phyloP scores from a whole-genome alignment of 768 basidiomycete species.

The Psilocybe subaeruginosa region DNA sequence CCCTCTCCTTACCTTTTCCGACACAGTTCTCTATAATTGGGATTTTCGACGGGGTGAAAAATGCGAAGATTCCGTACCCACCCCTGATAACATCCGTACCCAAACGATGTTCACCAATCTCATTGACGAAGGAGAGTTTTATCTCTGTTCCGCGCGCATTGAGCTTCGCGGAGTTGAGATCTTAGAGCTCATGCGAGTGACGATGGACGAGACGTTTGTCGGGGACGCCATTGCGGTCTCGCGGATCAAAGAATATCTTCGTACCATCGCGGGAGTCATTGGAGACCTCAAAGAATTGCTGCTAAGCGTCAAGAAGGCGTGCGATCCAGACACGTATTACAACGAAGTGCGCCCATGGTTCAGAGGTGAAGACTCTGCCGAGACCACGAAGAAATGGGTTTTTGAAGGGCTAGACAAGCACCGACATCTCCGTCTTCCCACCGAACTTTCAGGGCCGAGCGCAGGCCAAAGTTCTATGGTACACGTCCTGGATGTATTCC shows the following conservation, averaged over 20 bases:
- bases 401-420: slow-evolving; percentile 50
- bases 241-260: slow-evolving; percentile 71
- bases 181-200: slow-evolving; percentile 82
- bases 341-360: slow-evolving; percentile 84
- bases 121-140: slow-evolving; percentile 88
- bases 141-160: slow-evolving; percentile 85
- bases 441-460: slow-evolving; percentile 78
- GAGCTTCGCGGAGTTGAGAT: slow-evolving; percentile 89
- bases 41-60: slow-evolving; percentile 34
- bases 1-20: slow-evolving; percentile 90
- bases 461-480: slow-evolving; percentile 86
- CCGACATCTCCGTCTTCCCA: slow-evolving; percentile 41
- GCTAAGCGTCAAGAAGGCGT: slow-evolving; percentile 67
- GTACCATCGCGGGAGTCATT: slow-evolving; percentile 64
- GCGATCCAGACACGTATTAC: slow-evolving; percentile 80
- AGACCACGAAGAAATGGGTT: slow-evolving; percentile 46
- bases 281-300: slow-evolving; percentile 69
- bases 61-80: slow-evolving; percentile 32
- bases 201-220: slow-evolving; percentile 91
- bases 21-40: slow-evolving; percentile 94
- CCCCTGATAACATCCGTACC: slow-evolving; percentile 65
- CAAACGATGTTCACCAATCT: slow-evolving; percentile 79
- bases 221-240: slow-evolving; percentile 66
- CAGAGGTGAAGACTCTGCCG: slow-evolving; percentile 69
- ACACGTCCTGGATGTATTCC: slow-evolving; percentile 75